phyloP scores from a whole-genome alignment of 805 yeast genomes.

The Metschnikowia similis region DNA sequence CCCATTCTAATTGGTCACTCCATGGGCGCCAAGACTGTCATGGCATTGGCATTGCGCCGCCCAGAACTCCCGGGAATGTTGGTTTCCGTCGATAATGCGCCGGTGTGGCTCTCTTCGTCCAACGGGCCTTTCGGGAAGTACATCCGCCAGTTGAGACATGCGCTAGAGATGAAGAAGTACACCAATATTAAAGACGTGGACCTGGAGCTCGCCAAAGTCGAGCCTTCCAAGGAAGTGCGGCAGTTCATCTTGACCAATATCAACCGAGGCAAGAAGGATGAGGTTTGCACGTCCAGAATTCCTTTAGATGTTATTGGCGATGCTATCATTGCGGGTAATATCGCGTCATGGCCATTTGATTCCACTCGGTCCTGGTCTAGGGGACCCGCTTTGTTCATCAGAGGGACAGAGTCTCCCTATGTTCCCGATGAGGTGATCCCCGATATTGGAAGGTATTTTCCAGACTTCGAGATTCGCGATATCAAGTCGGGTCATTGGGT shows the following conservation, averaged over 20 bases:
- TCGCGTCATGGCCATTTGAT: slow-evolving; percentile 76
- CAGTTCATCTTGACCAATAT: slow-evolving; percentile 77
- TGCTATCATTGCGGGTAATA: slow-evolving; percentile 57
- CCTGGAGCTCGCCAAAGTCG: slow-evolving; percentile 56
- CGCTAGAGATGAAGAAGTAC: slow-evolving; percentile 45
- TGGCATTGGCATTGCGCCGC: slow-evolving; percentile 73
- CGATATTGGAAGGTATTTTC: slow-evolving; percentile 72
- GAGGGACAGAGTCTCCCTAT: slow-evolving; percentile 74
- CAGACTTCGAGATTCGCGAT: slow-evolving; percentile 67
- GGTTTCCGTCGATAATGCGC: slow-evolving; percentile 87
- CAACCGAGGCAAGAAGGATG: slow-evolving; percentile 38
- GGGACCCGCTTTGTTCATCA: slow-evolving; percentile 71
- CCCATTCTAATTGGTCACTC: slow-evolving; percentile 77
- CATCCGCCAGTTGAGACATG: slow-evolving; percentile 55
- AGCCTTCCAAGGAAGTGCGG: slow-evolving; percentile 54
- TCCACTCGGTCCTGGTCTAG: slow-evolving; percentile 46
- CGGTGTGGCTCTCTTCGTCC: slow-evolving; percentile 56
- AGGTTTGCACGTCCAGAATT: slow-evolving; percentile 48
- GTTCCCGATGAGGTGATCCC: slow-evolving; percentile 80
- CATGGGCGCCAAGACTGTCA: slow-evolving; percentile 92
- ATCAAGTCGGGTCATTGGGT: slow-evolving; percentile 92
- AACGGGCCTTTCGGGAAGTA: slow-evolving; percentile 61
- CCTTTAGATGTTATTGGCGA: slow-evolving; percentile 71
- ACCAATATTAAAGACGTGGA: slow-evolving; percentile 64
- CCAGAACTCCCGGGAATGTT: slow-evolving; percentile 60